Conservation (phyloP, 371 early-diverging fungal species). For the Mortierella polycephala region DNA sequence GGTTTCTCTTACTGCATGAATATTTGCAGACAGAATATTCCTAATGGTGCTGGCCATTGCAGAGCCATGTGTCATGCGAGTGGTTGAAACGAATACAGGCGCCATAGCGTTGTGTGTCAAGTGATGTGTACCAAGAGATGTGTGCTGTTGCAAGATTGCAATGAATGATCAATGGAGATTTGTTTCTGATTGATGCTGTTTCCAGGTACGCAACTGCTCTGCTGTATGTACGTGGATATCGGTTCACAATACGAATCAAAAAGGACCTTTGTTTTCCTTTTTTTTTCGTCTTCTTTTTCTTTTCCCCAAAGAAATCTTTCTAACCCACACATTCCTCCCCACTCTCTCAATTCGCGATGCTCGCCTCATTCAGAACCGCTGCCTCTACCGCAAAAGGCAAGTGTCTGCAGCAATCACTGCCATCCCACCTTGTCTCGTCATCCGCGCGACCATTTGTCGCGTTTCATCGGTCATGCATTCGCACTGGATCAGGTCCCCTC, state of each 20-base stretch:
- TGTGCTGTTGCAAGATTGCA: neutral
- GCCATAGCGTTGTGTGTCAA: neutral
- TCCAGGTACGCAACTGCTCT: too few species aligned
- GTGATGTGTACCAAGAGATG: too few species aligned
- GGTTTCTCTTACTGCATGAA: too few species aligned
- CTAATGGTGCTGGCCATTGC: neutral
- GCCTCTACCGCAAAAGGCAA: slow-evolving; percentile 47
- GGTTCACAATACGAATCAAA: too few species aligned
- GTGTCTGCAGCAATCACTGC: slow-evolving; percentile 2
- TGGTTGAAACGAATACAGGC: neutral
- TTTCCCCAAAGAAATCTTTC: slow-evolving; percentile 2
- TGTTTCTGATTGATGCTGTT: too few species aligned
- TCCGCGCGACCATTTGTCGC: too few species aligned
- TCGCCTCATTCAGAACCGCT: slow-evolving; percentile 34
- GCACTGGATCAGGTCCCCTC: too few species aligned
- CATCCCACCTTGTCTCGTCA: too few species aligned
- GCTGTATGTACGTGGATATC: too few species aligned
- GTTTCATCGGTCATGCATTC: too few species aligned
- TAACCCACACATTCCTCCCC: neutral
- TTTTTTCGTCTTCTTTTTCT: neutral
- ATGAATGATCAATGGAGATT: neutral
- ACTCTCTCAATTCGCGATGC: slow-evolving; percentile 24
- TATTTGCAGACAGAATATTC: too few species aligned
- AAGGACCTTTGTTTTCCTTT: slow-evolving; percentile 1
- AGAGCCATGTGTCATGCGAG: neutral